Base-by-base conservation (phyloP, 345 rosid species). In the Arabis alpina region DNA sequence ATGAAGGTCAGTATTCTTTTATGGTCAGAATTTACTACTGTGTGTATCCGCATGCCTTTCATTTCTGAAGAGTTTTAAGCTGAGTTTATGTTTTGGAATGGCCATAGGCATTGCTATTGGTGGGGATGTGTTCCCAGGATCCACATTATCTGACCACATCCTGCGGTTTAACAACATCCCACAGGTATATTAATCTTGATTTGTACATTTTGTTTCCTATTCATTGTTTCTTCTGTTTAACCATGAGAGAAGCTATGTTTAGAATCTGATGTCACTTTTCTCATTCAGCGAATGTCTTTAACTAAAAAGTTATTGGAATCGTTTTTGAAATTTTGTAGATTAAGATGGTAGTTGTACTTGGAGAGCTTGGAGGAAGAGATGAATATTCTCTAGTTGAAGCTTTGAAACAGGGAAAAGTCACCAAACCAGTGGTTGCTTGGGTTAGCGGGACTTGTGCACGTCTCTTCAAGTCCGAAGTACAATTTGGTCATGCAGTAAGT, bases 401-500 rank as follows among this genome's bases (percentile, higher is more conserved):
- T 57, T 73, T 93, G 74, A 91, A 89, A 76, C 86, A 91, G 70
- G 97, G 99, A 57, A 93, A 91, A 77, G 89, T 91, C 65, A 91
- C 59, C 70, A 93, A 91, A 74, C 99, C 97, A 23, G 95, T 91
- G 73, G 97, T 93, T 84, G 94, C 97, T 62, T 91, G 97, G 99
- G 99, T 89, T 82, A 93, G 99, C 55, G 93, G 97, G 79, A 93
- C 99, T 56, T 93, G 97, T 80, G 99, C 99, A 61, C 82, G 83
- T 3, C 97, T 93, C 75, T 93, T 93, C 80, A 93, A 93, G 75
- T 93, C 96, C 39, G 95, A 91, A 91, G 97, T 94, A 43, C 97
- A 94, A 68, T 91, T 94, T 80, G 99, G 99, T 77, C 99, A 91
- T 76, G 99, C 99, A 61, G 99, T 94, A 84, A 87, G 99, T 81